Base-by-base conservation (phyloP, 2,329 filamentous ascomycete species). In the Neonectria neomacrospora region DNA sequence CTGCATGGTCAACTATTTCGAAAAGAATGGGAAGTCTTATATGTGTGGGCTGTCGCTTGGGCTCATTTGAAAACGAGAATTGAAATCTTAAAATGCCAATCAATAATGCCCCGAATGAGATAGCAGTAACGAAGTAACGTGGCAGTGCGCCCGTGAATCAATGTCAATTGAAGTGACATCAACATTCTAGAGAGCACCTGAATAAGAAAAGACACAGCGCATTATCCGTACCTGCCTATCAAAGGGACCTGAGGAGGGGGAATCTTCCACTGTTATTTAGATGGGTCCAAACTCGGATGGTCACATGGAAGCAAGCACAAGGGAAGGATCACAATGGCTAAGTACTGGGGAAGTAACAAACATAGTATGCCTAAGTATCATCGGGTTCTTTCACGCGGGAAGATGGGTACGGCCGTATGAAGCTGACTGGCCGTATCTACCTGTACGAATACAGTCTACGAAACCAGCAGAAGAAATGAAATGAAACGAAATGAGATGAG, bases 131-230 rank as follows among this genome's bases (percentile, higher is more conserved):
- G 32, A 59, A 26, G 42, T 18, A 59, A 39, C 39, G n/a, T 41
- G 18, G 16, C 39, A 22, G 41, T 59, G 50, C 28, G 41, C 45
- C 56, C 56, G 30, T 59, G 56, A 53, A 53, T 58, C 48, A 58
- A 58, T 58, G 56, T 30, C 10, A 41, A 10, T 41, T 5, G 37
- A 20, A 53, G 18, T 32, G 34, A 45, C 18, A 53, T 53, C 20
- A 47, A 42, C 39, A 42, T 28, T 30, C 39, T 28, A 47, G 56
- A 59, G 50, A 41, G 50, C 37, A 50, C 30, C 41, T 23, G 50
- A 53, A 20, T 48, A 44, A 26, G 16, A 12, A 53, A 11, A 53
- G 18, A 23, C 45, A 30, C 41, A 54, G 30, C 41, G n/a, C 48
- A 48, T 28, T 20, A 16, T 50, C n/a, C n/a, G n/a, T 34, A 32